phyloP scores from a whole-genome alignment of 805 yeast genomes.

The Yarrowia phangngaensis region DNA sequence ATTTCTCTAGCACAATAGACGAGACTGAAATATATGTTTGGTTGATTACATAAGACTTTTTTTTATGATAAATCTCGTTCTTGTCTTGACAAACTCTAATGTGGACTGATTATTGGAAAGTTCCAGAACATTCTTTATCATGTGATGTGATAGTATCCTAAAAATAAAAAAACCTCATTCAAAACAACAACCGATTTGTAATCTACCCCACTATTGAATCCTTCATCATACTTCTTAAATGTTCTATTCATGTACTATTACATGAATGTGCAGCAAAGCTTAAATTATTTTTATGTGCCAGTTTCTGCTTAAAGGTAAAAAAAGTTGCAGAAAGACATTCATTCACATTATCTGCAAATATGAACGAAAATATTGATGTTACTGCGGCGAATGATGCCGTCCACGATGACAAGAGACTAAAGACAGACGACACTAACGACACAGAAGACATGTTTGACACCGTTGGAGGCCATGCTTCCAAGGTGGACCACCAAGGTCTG shows the following conservation, averaged over 20 bases:
- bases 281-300: no score
- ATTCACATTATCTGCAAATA: background rate
- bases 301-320: no score
- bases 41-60: no score
- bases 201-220: conserved; percentile 25
- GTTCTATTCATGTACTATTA: no score
- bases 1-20: no score
- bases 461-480: conserved; percentile 11
- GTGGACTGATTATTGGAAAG: background rate
- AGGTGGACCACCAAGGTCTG: conserved; percentile 36
- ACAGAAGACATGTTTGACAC: conserved; percentile 3
- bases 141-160: no score
- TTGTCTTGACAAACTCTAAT: background rate
- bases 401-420: conserved; percentile 26
- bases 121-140: background rate
- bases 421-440: conserved; percentile 22
- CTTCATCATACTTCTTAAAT: no score
- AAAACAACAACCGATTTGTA: no score
- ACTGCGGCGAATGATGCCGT: background rate
- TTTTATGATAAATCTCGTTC: conserved; percentile 2
- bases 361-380: conserved; percentile 6
- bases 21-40: no score
- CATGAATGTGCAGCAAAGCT: no score
- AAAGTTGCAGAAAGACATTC: background rate
- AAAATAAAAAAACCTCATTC: no score